phyloP scores from a whole-genome alignment of 2,329 filamentous ascomycete species.

The Apiospora phragmitis region DNA sequence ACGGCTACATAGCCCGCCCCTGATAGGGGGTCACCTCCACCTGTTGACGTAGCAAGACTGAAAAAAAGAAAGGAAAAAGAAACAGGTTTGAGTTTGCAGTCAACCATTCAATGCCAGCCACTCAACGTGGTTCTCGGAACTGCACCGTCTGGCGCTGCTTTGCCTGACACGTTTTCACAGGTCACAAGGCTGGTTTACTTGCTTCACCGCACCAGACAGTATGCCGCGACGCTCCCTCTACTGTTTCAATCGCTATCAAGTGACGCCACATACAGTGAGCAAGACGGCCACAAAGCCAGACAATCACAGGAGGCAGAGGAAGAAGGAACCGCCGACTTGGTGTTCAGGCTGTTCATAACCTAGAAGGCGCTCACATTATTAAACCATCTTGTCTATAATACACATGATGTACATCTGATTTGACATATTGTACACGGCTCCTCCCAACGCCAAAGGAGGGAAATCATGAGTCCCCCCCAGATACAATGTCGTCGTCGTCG shows the following conservation, averaged over 20 bases:
- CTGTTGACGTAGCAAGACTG: too few relatives aligned
- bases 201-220: too few relatives aligned
- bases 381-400: background rate
- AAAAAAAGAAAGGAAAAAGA: too few relatives aligned
- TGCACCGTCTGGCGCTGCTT: background rate
- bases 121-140: background rate
- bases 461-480: background rate
- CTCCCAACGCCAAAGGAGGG: conserved; percentile 4
- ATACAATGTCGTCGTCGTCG: background rate
- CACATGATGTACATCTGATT: background rate
- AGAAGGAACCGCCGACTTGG: background rate
- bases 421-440: background rate
- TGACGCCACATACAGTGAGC: too few relatives aligned
- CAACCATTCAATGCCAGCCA: background rate
- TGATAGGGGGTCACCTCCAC: background rate
- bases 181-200: background rate
- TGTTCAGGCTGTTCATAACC: background rate
- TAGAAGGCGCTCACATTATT: background rate
- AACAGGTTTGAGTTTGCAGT: background rate
- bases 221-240: too few relatives aligned
- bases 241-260: too few relatives aligned
- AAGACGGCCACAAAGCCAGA: too few relatives aligned
- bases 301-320: too few relatives aligned
- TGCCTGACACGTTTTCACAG: background rate
- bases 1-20: background rate